Percentiles rank a stretch among this genome's conserved stretches.
Conservation (phyloP, 1,284 basidiomycete species). For the Xerocomus amazonicus region DNA sequence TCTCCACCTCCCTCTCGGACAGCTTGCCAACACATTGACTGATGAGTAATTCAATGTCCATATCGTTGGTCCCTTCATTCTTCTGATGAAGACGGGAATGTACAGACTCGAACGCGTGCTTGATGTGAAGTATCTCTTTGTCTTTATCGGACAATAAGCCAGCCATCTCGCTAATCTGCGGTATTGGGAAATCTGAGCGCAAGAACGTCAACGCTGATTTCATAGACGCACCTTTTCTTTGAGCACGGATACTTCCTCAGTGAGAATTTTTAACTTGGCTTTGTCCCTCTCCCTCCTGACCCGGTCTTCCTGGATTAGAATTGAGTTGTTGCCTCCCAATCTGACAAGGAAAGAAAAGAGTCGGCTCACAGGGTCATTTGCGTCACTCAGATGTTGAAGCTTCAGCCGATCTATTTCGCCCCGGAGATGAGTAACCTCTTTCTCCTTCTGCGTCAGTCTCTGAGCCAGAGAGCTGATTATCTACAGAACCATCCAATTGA, state of each 20-base stretch:
- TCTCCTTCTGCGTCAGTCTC: constrained; percentile 80
- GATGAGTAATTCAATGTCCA: constrained; percentile 73
- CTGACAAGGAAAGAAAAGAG: neutral
- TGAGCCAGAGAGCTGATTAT: constrained; percentile 78
- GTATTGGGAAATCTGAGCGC: constrained; percentile 1
- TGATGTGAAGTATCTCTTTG: constrained; percentile 74
- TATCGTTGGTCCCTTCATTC: constrained; percentile 46
- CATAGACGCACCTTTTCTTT: constrained; percentile 57
- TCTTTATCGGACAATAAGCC: constrained; percentile 50
- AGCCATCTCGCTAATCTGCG: constrained; percentile 57
- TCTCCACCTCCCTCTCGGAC: constrained; percentile 68
- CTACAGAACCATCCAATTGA: constrained; percentile 33
- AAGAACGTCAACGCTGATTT: constrained; percentile 1
- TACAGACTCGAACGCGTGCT: constrained; percentile 81
- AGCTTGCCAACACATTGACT: constrained; percentile 68
- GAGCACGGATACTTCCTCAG: constrained; percentile 72
- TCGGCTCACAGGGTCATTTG: constrained; percentile 52
- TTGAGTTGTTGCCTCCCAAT: constrained; percentile 1
- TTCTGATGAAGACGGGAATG: constrained; percentile 68
- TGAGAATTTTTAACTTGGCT: constrained; percentile 69
- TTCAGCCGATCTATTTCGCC: constrained; percentile 67
- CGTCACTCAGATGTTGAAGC: constrained; percentile 52
- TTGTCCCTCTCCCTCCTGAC: constrained; percentile 73
- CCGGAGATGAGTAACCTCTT: constrained; percentile 73
- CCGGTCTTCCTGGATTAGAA: constrained; percentile 62